Conservation (phyloP, 192 early-diverging fungal genomes). For the Coemansia sp. region DNA sequence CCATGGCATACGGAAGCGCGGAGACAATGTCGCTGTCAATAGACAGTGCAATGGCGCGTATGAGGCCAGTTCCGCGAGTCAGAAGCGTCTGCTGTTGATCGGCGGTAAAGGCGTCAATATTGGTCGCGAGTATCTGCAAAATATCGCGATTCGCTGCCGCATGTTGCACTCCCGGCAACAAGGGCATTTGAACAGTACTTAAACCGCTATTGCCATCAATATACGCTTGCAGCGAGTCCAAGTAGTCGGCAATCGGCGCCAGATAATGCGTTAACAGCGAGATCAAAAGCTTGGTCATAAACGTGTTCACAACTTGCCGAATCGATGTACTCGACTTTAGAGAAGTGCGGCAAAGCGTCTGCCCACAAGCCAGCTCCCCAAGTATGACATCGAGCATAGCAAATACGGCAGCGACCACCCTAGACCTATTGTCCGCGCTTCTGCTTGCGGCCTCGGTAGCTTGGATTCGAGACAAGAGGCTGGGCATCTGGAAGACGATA, state of each 20-base stretch:
- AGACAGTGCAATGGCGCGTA: slow-evolving; percentile 27
- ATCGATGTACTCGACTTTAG: slow-evolving; percentile 10
- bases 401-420: slow-evolving; percentile 13
- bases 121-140: slow-evolving; percentile 18
- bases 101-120: slow-evolving; percentile 25
- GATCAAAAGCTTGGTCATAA: slow-evolving; percentile 24
- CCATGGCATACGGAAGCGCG: slow-evolving; percentile 14
- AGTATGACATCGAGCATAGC: slow-evolving; percentile 31
- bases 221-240: slow-evolving; percentile 12
- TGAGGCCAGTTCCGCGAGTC: slow-evolving; percentile 7
- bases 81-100: slow-evolving; percentile 32
- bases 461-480: slow-evolving; percentile 17
- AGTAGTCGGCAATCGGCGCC: slow-evolving; percentile 6
- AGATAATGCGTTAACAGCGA: slow-evolving; percentile 19
- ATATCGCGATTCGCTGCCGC: slow-evolving; percentile 29
- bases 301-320: slow-evolving; percentile 14
- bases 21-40: slow-evolving; percentile 34
- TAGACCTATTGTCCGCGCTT: neutral
- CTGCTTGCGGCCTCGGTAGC: neutral
- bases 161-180: slow-evolving; percentile 22
- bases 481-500: slow-evolving; percentile 47
- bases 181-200: neutral
- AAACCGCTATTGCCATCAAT: neutral
- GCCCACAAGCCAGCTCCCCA: slow-evolving; percentile 19
- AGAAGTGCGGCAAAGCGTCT: slow-evolving; percentile 3